phyloP scores from a whole-genome alignment of 148 eudicot genomes.

The Camellia japonica region DNA sequence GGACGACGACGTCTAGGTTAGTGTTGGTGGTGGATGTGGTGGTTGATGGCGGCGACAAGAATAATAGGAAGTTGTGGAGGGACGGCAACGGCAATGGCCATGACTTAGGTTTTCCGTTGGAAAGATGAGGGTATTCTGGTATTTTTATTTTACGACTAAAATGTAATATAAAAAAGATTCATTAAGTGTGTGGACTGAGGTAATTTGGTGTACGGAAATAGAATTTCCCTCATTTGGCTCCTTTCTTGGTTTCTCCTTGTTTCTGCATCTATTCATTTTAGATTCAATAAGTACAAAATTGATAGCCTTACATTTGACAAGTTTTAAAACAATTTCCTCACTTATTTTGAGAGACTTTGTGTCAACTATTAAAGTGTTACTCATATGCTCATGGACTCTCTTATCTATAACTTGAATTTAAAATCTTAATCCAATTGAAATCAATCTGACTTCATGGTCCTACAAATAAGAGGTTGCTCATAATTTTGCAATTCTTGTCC shows the following conservation, averaged over 20 bases:
- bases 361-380: background rate
- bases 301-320: background rate
- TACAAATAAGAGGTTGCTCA: background rate
- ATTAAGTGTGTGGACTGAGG: no score
- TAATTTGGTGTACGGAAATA: no score
- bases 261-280: background rate
- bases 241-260: background rate
- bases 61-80: no score
- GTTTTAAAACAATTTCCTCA: background rate
- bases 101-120: no score
- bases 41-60: no score
- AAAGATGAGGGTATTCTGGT: no score
- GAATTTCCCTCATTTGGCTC: background rate
- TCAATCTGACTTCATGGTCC: background rate
- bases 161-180: no score
- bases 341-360: background rate
- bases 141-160: no score
- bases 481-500: background rate
- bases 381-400: no score
- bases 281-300: background rate
- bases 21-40: no score
- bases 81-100: no score
- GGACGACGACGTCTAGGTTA: no score
- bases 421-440: background rate
- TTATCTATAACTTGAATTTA: background rate